Evolutionary conservation across 2,329 filamentous ascomycete species (phyloP).

Genomic region (Amphichorda felina): DNA sequence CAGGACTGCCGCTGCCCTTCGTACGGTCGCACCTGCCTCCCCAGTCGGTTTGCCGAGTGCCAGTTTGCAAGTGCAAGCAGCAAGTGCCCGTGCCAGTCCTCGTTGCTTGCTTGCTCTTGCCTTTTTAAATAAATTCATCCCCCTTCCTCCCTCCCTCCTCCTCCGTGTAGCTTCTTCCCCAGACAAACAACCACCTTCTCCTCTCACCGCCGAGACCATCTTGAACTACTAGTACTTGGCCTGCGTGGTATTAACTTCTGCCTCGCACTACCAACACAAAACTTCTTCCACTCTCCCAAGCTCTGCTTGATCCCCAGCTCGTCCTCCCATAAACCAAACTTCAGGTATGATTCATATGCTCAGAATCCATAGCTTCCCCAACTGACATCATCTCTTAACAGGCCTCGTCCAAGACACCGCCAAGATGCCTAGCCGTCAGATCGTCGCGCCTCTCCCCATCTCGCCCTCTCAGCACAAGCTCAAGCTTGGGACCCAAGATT

Average conservation of each 20-base stretch:
- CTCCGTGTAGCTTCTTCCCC: background rate
- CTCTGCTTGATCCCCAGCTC: too few species aligned
- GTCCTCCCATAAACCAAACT: too few species aligned
- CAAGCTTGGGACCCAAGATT: conserved; percentile 34
- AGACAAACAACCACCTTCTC: too few species aligned
- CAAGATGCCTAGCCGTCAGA: conserved; percentile 22
- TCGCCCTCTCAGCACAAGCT: conserved; percentile 32
- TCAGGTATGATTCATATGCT: too few species aligned
- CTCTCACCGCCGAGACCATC: too few species aligned
- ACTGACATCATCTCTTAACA: too few species aligned
- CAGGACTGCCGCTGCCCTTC: background rate
- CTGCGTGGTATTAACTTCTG: too few species aligned
- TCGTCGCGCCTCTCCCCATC: conserved; percentile 33
- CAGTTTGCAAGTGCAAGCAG: background rate
- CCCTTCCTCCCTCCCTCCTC: background rate
- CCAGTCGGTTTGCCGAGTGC: background rate
- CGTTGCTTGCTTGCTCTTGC: background rate
- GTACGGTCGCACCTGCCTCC: background rate
- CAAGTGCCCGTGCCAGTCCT: background rate
- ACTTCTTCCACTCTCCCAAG: too few species aligned
- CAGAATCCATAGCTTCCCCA: too few species aligned
- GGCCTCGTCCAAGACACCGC: too few species aligned
- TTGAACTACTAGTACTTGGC: too few species aligned
- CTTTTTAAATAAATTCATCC: background rate
- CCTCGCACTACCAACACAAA: too few species aligned